Conservation (phyloP, 441 rosid genomes). For the Arabidopsis lyrata region DNA sequence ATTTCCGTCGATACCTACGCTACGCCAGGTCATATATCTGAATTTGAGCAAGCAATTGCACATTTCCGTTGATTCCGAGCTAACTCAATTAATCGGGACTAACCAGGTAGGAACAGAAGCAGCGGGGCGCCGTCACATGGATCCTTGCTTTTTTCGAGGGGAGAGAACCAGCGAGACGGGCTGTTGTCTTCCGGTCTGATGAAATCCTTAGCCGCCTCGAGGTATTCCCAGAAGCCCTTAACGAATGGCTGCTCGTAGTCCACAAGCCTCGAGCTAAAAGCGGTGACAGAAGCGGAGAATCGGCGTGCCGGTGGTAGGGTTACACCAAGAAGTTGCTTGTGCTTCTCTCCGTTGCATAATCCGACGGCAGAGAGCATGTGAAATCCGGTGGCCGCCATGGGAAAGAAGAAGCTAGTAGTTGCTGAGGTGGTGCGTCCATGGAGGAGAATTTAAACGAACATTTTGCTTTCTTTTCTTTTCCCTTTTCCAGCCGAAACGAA, state of each 20-base stretch:
- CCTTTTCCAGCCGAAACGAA: slow-evolving; percentile 40
- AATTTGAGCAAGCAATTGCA: neutral
- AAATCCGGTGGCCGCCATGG: slow-evolving; percentile 44
- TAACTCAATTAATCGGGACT: neutral
- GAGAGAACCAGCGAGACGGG: slow-evolving; percentile 91
- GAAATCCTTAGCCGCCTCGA: slow-evolving; percentile 50
- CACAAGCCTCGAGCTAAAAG: slow-evolving; percentile 22
- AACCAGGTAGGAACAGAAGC: slow-evolving; percentile 79
- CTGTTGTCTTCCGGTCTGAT: slow-evolving; percentile 54
- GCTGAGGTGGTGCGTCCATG: slow-evolving; percentile 20
- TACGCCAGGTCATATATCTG: slow-evolving; percentile 35
- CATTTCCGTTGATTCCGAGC: neutral
- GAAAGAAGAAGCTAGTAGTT: slow-evolving; percentile 17
- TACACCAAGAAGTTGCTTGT: slow-evolving; percentile 26
- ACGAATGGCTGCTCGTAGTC: slow-evolving; percentile 35
- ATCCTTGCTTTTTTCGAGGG: slow-evolving; percentile 53
- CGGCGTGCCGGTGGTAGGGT: slow-evolving; percentile 17
- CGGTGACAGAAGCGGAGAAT: slow-evolving; percentile 31
- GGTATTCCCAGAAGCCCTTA: slow-evolving; percentile 58
- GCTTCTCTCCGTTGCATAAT: slow-evolving; percentile 26
- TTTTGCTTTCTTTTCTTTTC: slow-evolving; percentile 2
- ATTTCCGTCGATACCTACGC: slow-evolving; percentile 89
- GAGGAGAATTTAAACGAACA: slow-evolving; percentile 19
- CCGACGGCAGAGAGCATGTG: slow-evolving; percentile 33
- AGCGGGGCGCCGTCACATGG: slow-evolving; percentile 61